Evolutionary conservation across 1,139 yeast species (phyloP).

Genomic region (Debaryomyces singareniensis): DNA sequence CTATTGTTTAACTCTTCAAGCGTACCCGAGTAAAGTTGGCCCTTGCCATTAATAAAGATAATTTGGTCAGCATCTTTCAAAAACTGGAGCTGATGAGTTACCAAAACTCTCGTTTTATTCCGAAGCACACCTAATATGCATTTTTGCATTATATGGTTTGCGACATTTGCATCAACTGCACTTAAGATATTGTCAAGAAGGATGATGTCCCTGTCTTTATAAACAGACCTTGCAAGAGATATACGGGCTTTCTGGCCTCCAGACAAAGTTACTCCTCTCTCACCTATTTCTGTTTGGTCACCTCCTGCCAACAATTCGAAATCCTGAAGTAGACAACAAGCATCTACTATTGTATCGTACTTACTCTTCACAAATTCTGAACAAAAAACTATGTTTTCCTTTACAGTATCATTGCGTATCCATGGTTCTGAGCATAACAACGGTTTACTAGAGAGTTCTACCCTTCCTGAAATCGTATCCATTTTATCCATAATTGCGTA

Average conservation of each 20-base stretch:
- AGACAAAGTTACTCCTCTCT: slow-evolving; percentile 41
- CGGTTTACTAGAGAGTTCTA: slow-evolving; percentile 32
- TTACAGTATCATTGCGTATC: slow-evolving; percentile 40
- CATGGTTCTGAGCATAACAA: slow-evolving; percentile 47
- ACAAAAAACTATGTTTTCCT: slow-evolving; percentile 34
- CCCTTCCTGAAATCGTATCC: slow-evolving; percentile 35
- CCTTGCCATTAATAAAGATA: slow-evolving; percentile 35
- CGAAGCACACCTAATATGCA: slow-evolving; percentile 30
- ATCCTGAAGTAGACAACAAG: slow-evolving; percentile 33
- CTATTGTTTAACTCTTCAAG: slow-evolving; percentile 26
- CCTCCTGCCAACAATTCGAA: slow-evolving; percentile 36
- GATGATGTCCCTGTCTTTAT: slow-evolving; percentile 32
- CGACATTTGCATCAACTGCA: slow-evolving; percentile 48
- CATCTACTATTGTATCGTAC: slow-evolving; percentile 24
- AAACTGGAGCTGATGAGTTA: slow-evolving; percentile 42
- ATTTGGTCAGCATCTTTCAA: slow-evolving; percentile 36
- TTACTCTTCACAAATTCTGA: slow-evolving; percentile 16
- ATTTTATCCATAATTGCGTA: slow-evolving; percentile 55
- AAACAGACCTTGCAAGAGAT: slow-evolving; percentile 41
- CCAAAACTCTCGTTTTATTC: slow-evolving; percentile 36
- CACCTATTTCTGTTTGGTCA: slow-evolving; percentile 43
- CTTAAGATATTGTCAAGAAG: slow-evolving; percentile 41
- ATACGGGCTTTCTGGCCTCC: slow-evolving; percentile 48
- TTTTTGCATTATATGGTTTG: slow-evolving; percentile 35
- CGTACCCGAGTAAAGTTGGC: slow-evolving; percentile 31